Evolutionary conservation across 176 grass and related monocot genomes (phyloP), one percentile per base, ranked within the genome.

Genomic region (Typha latifolia): DNA sequence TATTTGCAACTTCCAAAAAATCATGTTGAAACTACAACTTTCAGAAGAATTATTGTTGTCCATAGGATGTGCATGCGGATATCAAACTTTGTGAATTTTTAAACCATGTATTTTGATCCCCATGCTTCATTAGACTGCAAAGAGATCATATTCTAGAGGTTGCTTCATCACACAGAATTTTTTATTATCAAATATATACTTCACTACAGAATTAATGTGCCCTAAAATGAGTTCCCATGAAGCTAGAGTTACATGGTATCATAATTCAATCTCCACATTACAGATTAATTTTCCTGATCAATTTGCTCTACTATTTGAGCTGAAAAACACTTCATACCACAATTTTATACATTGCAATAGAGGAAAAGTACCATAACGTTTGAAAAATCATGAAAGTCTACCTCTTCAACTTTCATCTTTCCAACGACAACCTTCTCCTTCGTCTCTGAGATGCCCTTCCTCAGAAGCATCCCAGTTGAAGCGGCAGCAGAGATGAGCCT

Each of bases 341-440:
- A 59, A 59, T 21, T 59, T 22, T 59, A 19, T 10, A 19, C 11
- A 59, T 59, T 10, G 18, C 5, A 59, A 21, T 21, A 59, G n/a
- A 59, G 9, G 16, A 59, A 59, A 59, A 11, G 14, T 19, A 6
- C 9, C 11, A 19, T 59, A 59, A 59, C 9, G 18, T 9, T 59
- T 14, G 20, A 10, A 59, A 16, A 19, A 19, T 3, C 16, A 59
- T 19, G 14, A 59, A 59, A 21, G 4, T 21, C 16, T 64, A 99
- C 94, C 89, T 99, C 94, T 93, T 99, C 89, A 72, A 90, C 89
- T 79, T 99, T 99, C 70, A 97, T 71, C 72, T 97, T 97, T 71
- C 94, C 94, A 29, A 97, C 89, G 7, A 77, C 75, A 89, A 92
- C 94, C 71, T 90, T 97, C 66, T 93, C 94, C 66, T 93, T 97